Evolutionary conservation across 2,329 filamentous ascomycete species (phyloP).

Genomic region (Chalaropsis ovoidea): DNA sequence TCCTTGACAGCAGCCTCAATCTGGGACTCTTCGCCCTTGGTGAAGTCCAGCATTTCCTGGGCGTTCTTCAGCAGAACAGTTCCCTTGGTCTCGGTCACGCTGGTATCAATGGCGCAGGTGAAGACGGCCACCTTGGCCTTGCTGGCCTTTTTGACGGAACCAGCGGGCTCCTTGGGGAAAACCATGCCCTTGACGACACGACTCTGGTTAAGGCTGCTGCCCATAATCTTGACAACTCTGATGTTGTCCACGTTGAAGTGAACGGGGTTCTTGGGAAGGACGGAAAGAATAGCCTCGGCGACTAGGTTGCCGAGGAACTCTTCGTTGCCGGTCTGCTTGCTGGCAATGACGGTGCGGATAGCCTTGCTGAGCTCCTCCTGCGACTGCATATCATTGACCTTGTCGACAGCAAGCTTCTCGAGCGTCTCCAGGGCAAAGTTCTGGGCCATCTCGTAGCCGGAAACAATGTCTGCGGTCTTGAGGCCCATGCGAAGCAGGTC

Average conservation of each 20-base stretch:
- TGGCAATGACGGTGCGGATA: slow-evolving; percentile 85
- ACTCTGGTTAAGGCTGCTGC: slow-evolving; percentile 87
- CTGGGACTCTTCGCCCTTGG: slow-evolving; percentile 88
- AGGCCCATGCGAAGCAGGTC: slow-evolving; percentile 92
- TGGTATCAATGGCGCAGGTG: slow-evolving; percentile 89
- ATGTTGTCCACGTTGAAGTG: slow-evolving; percentile 99
- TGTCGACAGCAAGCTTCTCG: slow-evolving; percentile 83
- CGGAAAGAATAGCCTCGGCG: slow-evolving; percentile 71
- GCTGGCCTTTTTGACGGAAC: slow-evolving; percentile 75
- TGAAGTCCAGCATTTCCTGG: slow-evolving; percentile 98
- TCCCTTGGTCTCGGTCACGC: slow-evolving; percentile 97
- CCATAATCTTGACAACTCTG: slow-evolving; percentile 99
- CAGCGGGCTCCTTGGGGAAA: slow-evolving; percentile 90
- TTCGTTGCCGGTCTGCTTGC: slow-evolving; percentile 93
- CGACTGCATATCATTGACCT: slow-evolving; percentile 72
- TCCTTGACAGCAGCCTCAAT: slow-evolving; percentile 90
- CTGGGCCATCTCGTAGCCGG: slow-evolving; percentile 91
- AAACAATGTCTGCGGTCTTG: slow-evolving; percentile 95
- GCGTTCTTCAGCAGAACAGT: slow-evolving; percentile 94
- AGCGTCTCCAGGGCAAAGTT: slow-evolving; percentile 74
- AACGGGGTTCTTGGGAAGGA: slow-evolving; percentile 86
- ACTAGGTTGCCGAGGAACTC: slow-evolving; percentile 79
- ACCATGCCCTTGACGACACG: slow-evolving; percentile 97
- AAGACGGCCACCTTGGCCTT: slow-evolving; percentile 96
- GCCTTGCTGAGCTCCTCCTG: slow-evolving; percentile 85